Percentiles rank a stretch among this genome's conserved stretches.
phyloP scores from a whole-genome alignment of 257 asterid species.

The Petrea volubilis region DNA sequence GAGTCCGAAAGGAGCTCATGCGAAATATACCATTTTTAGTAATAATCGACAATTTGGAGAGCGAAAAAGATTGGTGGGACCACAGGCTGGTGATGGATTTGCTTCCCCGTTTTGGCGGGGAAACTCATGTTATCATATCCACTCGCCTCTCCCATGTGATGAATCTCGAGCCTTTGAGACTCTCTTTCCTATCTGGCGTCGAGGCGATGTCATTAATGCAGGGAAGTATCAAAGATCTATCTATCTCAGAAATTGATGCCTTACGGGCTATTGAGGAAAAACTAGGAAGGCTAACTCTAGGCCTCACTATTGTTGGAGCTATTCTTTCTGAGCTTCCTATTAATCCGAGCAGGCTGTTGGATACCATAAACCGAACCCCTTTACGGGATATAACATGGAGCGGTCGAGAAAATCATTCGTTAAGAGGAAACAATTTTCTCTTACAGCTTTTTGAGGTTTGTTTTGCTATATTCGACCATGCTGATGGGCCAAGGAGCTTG shows the following conservation, averaged over 20 bases:
- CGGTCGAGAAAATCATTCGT: conserved; percentile 49
- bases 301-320: conserved; percentile 66
- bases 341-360: conserved; percentile 62
- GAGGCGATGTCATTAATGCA: conserved; percentile 77
- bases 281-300: conserved; percentile 63
- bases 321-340: conserved; percentile 73
- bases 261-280: conserved; percentile 61
- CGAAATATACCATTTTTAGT: conserved; percentile 74
- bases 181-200: conserved; percentile 59
- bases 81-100: conserved; percentile 76
- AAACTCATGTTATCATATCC: conserved; percentile 73
- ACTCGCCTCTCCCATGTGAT: conserved; percentile 66
- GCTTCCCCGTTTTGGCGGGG: conserved; percentile 89
- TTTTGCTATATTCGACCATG: conserved; percentile 73
- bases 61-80: conserved; percentile 90
- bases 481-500: conserved; percentile 65
- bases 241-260: conserved; percentile 62
- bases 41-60: conserved; percentile 76
- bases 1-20: conserved; percentile 85
- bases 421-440: conserved; percentile 55
- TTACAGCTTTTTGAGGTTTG: conserved; percentile 69
- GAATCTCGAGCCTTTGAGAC: conserved; percentile 67
- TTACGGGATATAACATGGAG: conserved; percentile 42
- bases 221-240: conserved; percentile 52
- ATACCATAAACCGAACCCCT: conserved; percentile 67